Percentiles rank a stretch among this genome's conserved stretches.
These are phyloP conservation scores for Pseudophaeomoniella oleicola DNA, from an alignment of 2,329 filamentous ascomycete genomes.

Conservation along the genomic window DNA sequence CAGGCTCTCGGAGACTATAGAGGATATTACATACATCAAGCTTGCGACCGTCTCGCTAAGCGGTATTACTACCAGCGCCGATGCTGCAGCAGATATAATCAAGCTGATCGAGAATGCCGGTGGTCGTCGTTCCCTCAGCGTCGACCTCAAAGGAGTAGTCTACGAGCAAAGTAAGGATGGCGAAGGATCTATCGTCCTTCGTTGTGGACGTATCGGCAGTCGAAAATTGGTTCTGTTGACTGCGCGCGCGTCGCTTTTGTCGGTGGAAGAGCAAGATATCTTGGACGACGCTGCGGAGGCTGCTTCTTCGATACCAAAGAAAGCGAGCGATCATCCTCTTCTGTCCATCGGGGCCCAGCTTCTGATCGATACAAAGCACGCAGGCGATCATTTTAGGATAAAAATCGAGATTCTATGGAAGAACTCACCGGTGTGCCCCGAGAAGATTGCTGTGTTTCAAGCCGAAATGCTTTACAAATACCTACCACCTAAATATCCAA, in stretches of 20 bases:
- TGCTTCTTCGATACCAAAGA: background rate
- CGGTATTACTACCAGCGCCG: background rate
- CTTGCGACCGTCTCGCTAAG: background rate
- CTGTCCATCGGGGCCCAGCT: background rate
- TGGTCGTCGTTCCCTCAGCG: background rate
- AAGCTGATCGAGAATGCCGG: background rate
- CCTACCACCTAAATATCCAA: background rate
- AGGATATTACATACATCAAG: background rate
- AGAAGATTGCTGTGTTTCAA: constrained; percentile 2
- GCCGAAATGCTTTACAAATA: constrained; percentile 3
- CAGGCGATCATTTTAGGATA: background rate
- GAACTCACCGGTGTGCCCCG: constrained; percentile 1
- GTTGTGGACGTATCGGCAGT: background rate
- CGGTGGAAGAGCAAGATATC: background rate
- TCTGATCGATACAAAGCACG: background rate
- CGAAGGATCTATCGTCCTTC: background rate
- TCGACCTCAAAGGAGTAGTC: background rate
- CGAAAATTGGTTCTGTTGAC: background rate
- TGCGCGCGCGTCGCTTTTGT: background rate
- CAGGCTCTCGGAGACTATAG: background rate
- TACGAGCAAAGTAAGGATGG: background rate
- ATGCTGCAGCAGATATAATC: background rate
- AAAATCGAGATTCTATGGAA: constrained; percentile 4
- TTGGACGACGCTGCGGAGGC: background rate
- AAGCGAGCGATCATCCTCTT: background rate